Percentiles rank a stretch among this genome's conserved stretches.
Conservation (phyloP, 2,329 filamentous ascomycete species). For the Ophiosphaerella herpotricha region DNA sequence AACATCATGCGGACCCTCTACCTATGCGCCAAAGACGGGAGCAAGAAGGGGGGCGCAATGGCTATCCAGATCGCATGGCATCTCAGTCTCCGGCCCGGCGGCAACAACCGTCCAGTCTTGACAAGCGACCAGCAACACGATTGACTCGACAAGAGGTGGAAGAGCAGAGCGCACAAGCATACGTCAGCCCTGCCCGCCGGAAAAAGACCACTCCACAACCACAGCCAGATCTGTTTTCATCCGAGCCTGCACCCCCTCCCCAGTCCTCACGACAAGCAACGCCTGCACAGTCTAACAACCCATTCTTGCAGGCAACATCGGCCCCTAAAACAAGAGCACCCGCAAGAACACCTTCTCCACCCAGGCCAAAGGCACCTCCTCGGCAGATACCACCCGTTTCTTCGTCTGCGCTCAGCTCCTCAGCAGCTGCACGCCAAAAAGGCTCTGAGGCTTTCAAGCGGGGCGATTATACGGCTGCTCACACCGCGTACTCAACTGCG, state of each 20-base stretch:
- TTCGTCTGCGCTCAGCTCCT: conserved; percentile 70
- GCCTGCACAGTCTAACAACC: conserved; percentile 45
- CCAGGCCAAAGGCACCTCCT: conserved; percentile 55
- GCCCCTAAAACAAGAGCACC: conserved; percentile 39
- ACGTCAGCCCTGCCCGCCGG: conserved; percentile 83
- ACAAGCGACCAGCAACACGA: conserved; percentile 58
- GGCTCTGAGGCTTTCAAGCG: conserved; percentile 92
- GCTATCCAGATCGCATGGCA: conserved; percentile 42
- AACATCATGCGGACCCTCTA: conserved; percentile 27
- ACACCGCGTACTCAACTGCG: conserved; percentile 79
- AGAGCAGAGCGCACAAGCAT: conserved; percentile 79
- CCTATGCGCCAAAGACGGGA: conserved; percentile 31
- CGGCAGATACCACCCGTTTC: conserved; percentile 71
- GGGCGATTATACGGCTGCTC: conserved; percentile 87
- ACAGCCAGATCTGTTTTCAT: conserved; percentile 64
- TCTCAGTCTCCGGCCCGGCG: conserved; percentile 48
- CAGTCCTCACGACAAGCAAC: conserved; percentile 36
- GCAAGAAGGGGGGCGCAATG: conserved; percentile 28
- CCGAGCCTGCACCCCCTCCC: conserved; percentile 32
- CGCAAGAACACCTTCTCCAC: conserved; percentile 47
- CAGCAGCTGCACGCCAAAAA: conserved; percentile 75
- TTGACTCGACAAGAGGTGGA: conserved; percentile 76
- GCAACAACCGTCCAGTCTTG: conserved; percentile 34
- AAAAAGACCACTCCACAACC: conserved; percentile 65
- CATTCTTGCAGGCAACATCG: conserved; percentile 40